These are phyloP conservation scores for Zoysia matrella DNA, from an alignment of 202 grass and related monocot genomes.

Conservation along the genomic window DNA sequence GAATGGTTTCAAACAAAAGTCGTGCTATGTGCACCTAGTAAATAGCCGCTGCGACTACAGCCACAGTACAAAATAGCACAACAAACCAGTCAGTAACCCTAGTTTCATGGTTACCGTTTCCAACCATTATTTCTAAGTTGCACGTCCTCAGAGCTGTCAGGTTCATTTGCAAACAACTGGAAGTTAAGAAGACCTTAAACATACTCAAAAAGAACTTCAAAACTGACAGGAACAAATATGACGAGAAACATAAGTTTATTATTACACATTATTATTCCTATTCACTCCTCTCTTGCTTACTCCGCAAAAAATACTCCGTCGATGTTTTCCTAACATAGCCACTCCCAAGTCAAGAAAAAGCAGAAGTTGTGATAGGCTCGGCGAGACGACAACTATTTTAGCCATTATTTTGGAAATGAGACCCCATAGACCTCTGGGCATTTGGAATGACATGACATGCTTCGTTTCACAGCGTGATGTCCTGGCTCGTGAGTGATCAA, in stretches of 20 bases:
- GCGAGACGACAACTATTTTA: no score
- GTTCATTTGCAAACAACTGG: background rate
- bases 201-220: conserved; percentile 20
- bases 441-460: background rate
- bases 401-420: background rate
- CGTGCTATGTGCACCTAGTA: background rate
- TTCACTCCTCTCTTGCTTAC: background rate
- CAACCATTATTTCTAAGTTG: background rate
- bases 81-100: background rate
- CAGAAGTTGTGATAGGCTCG: no score
- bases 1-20: background rate
- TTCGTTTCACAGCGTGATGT: background rate
- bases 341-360: no score
- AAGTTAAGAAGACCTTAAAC: background rate
- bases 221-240: background rate
- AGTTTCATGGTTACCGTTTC: background rate
- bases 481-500: background rate
- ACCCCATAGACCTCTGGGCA: background rate
- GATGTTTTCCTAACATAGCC: no score
- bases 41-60: background rate
- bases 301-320: no score
- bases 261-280: no score
- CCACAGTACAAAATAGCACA: background rate
- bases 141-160: background rate
- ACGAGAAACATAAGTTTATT: background rate